Base-by-base conservation (phyloP, 495 filamentous ascomycete genomes). In the Endocarpon pusillum region DNA sequence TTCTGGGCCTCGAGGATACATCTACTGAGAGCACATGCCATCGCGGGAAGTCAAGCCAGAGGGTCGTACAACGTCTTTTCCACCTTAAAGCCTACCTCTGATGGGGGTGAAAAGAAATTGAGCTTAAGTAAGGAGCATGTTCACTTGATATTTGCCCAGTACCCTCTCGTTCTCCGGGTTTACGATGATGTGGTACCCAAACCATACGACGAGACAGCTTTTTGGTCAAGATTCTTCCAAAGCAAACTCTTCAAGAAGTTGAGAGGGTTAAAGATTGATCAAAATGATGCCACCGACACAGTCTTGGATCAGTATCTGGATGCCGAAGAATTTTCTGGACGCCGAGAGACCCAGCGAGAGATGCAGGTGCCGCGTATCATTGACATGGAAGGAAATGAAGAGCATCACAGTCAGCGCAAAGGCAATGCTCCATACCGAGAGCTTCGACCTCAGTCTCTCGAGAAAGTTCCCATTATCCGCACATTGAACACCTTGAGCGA, bases 111-210 rank as follows among this genome's bases (percentile, higher is more conserved):
- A 36, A 65, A 73, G 8, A 81, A 78, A 52, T 59, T 97, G 42
- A 85, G 77, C 48, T 75, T 97, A 32, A 85, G 70, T 47, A 78
- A 82, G 39, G 89, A 94, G 55, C 87, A 94, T 51, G 83, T 94
- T 36, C 74, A 82, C 47, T 67, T 91, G 38, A 89, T 97, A 36
- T 86, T 97, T 52, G 70, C 69, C 31, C 87, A 94, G 51, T 85
- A 97, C 53, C 82, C 89, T 8, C 64, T 97, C 6, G 80, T 96
- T 33, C 81, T 80, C 48, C 70, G 73, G 8, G 85, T 89, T 5
- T 97, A 92, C 49, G 84, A 96, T 45, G 84, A 94, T 43, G 81
- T 80, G 45, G 84, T 94, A 4, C 91, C 89, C 3, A 81, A 79
- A 38, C 28, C 28, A 17, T 48, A 93, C 18, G 67, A 58, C 26